phyloP scores from a whole-genome alignment of 495 filamentous ascomycete genomes.

The Annulohypoxylon bovei region DNA sequence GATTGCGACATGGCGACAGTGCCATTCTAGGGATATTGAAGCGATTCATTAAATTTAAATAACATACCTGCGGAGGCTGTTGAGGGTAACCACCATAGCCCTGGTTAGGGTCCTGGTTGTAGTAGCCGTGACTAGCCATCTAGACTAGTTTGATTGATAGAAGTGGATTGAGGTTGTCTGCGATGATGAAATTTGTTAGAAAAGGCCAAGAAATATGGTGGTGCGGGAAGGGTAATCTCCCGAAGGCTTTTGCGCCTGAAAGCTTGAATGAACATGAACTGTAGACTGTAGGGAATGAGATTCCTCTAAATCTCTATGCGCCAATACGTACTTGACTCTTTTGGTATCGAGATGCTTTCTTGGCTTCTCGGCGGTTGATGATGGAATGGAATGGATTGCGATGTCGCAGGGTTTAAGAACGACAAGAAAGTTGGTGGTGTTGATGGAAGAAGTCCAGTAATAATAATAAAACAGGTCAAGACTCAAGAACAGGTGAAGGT shows the following conservation, averaged over 20 bases:
- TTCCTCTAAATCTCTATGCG: slow-evolving; percentile 1
- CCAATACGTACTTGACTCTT: slow-evolving; percentile 10
- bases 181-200: slow-evolving; percentile 18
- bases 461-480: slow-evolving; percentile 19
- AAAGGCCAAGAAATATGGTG: slow-evolving; percentile 24
- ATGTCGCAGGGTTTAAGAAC: slow-evolving; percentile 3
- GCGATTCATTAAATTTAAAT: slow-evolving; percentile 22
- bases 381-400: slow-evolving; percentile 5
- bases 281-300: neutral
- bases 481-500: slow-evolving; percentile 7
- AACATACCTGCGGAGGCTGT: slow-evolving; percentile 51
- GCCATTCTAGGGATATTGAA: slow-evolving; percentile 23
- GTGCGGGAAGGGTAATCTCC: slow-evolving; percentile 10
- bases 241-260: neutral
- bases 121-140: slow-evolving; percentile 63
- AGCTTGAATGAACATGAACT: slow-evolving; percentile 23
- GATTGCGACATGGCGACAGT: slow-evolving; percentile 38
- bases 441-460: slow-evolving; percentile 20
- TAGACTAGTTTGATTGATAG: slow-evolving; percentile 25
- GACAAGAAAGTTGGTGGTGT: slow-evolving; percentile 21
- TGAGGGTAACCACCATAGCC: slow-evolving; percentile 53
- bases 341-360: neutral
- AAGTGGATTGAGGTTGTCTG: slow-evolving; percentile 19
- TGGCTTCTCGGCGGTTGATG: neutral
- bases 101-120: slow-evolving; percentile 51